Evolutionary conservation across 1,139 yeast species (phyloP).

Genomic region (Yamadazyma dendronema): DNA sequence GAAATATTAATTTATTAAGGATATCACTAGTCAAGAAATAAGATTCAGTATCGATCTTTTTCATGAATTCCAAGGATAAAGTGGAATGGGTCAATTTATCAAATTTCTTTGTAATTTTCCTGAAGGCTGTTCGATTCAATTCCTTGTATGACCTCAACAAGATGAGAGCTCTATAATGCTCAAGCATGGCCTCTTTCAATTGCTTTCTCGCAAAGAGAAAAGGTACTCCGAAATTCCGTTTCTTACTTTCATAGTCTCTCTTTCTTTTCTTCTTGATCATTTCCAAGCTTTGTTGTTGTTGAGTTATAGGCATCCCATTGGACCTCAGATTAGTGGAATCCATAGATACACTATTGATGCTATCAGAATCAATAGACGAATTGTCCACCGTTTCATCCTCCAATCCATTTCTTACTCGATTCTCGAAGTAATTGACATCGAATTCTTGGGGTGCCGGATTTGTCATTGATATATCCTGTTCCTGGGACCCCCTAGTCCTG

Average conservation of each 20-base stretch:
- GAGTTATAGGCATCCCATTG: constrained; percentile 1
- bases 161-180: constrained; percentile 77
- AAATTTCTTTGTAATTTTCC: constrained; percentile 85
- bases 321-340: neutral
- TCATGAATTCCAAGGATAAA: constrained; percentile 56
- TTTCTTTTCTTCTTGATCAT: constrained; percentile 21
- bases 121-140: constrained; percentile 81
- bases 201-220: constrained; percentile 72
- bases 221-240: constrained; percentile 47
- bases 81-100: constrained; percentile 66
- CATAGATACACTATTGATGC: constrained; percentile 4
- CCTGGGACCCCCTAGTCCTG: constrained; percentile 6
- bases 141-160: constrained; percentile 73
- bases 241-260: constrained; percentile 34
- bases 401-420: constrained; percentile 40
- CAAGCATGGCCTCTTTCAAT: constrained; percentile 73
- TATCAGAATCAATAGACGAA: constrained; percentile 20
- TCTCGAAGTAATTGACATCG: constrained; percentile 39
- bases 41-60: constrained; percentile 49
- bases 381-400: constrained; percentile 10
- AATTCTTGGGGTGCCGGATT: constrained; percentile 13
- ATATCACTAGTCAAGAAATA: constrained; percentile 67
- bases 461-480: constrained; percentile 18
- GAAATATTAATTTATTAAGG: constrained; percentile 57
- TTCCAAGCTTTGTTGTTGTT: constrained; percentile 10